Evolutionary conservation across 208 protist genomes (phyloP), one percentile per base, ranked within the genome.

Genomic region (Leishmania arabica): DNA sequence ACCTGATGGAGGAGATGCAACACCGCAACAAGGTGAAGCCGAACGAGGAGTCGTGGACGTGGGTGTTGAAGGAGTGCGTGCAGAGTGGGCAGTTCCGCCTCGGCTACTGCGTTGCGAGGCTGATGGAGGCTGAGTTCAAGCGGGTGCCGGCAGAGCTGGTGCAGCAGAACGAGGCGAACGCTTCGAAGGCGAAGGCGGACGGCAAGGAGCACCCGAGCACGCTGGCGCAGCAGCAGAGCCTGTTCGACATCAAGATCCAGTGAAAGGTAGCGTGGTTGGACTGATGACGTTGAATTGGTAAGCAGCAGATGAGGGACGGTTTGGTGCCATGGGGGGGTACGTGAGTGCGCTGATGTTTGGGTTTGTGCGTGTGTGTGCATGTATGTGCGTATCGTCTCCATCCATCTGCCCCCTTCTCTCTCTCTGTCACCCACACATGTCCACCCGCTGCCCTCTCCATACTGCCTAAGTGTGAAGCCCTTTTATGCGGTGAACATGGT

Each of bases 241-340:
- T 97, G 73, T 95, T 97, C 75, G 94, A 97, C 75, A 92, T 97
- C 81, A 95, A 97, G 92, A 95, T 97, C 75, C 85, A 91, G 87
- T 97, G 95, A 62, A n/a, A 15, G 21, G 37, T 45, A 66, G 62
- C 6, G n/a, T 19, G 0, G 0, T 40, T 19, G 37, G 13, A n/a
- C 17, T 27, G 37, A 69, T 45, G 19, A 11, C 40, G 65, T 7
- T 27, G 65, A 69, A 34, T 27, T 69, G 34, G 17, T 69, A 34
- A 5, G 19, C 37, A 45, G n/a, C 34, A 45, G 17, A 11, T 69
- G 13, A 69, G 4, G 37, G 5, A 13, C 4, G 11, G 62, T 7
- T 40, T 1, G 31, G 19, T n/a, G n/a, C n/a, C n/a, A n/a, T n/a
- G n/a, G 40, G 24, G 11, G 24, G 31, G 9, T 40, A 66, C 31